These are phyloP conservation scores for Pittosporum tobira DNA, from an alignment of 129 eudicot genomes.

Conservation along the genomic window DNA sequence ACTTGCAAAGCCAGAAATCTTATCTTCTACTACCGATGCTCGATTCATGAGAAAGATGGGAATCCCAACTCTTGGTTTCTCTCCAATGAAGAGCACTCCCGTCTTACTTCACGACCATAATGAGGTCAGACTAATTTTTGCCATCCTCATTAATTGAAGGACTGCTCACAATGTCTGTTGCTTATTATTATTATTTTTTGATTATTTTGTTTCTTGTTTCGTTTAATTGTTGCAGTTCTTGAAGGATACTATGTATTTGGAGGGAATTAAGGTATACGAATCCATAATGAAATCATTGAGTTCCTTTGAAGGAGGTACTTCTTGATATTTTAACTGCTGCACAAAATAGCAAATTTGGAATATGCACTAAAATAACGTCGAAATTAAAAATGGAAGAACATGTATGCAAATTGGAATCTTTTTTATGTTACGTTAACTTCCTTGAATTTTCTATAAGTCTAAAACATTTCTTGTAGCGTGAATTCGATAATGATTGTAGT, in stretches of 20 bases:
- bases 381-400: too few relatives aligned
- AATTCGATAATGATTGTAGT: background rate
- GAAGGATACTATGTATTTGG: constrained; percentile 54
- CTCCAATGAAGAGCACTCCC: constrained; percentile 90
- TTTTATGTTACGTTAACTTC: too few relatives aligned
- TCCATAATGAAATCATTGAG: constrained; percentile 62
- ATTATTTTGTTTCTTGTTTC: background rate
- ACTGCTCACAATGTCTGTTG: background rate
- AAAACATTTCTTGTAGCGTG: too few relatives aligned
- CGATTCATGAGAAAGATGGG: constrained; percentile 63
- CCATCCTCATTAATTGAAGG: background rate
- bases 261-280: constrained; percentile 84
- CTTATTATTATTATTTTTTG: too few relatives aligned
- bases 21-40: constrained; percentile 84
- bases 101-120: constrained; percentile 89
- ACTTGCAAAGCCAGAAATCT: constrained; percentile 78
- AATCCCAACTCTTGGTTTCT: constrained; percentile 77
- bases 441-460: too few relatives aligned
- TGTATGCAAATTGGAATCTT: background rate
- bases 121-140: constrained; percentile 34
- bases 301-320: constrained; percentile 35
- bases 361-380: too few relatives aligned
- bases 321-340: background rate
- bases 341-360: background rate
- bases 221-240: constrained; percentile 33